phyloP scores from a whole-genome alignment of 2,329 filamentous ascomycete species.

The Thielaviopsis ethacetica region DNA sequence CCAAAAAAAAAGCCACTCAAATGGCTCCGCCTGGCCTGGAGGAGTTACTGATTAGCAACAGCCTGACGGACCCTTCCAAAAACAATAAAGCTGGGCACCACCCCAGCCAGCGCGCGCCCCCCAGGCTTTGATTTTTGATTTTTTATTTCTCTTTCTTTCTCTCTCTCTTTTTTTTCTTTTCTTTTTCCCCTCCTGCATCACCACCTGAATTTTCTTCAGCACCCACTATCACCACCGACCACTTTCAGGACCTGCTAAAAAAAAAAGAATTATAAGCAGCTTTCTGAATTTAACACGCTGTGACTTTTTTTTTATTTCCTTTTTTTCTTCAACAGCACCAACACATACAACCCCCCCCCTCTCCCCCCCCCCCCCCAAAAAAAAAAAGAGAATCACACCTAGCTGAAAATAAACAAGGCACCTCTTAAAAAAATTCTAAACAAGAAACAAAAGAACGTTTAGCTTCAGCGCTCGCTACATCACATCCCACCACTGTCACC shows the following conservation, averaged over 20 bases:
- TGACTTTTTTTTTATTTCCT: not conserved
- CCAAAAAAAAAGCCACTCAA: not conserved
- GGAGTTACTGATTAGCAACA: constrained; percentile 11
- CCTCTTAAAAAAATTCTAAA: too few species aligned
- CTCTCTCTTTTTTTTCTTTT: constrained; percentile 9
- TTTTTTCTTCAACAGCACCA: not conserved
- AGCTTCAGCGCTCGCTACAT: too few species aligned
- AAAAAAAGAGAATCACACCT: not conserved
- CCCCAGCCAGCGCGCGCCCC: constrained; percentile 8
- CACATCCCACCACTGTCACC: too few species aligned
- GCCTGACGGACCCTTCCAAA: constrained; percentile 9
- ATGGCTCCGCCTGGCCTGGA: not conserved
- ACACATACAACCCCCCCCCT: too few species aligned
- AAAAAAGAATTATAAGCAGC: not conserved
- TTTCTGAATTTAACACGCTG: not conserved
- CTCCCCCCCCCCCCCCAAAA: not conserved
- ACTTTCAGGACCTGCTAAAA: not conserved
- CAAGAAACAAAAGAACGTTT: too few species aligned
- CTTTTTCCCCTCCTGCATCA: constrained; percentile 13
- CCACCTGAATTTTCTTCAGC: constrained; percentile 3
- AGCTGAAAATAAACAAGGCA: not conserved
- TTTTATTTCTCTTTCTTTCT: constrained; percentile 9
- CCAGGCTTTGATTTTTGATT: constrained; percentile 7
- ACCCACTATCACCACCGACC: constrained; percentile 5
- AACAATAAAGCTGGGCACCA: constrained; percentile 11